Evolutionary conservation across 257 asterid species (phyloP).

Genomic region (Solanum lignicaule): DNA sequence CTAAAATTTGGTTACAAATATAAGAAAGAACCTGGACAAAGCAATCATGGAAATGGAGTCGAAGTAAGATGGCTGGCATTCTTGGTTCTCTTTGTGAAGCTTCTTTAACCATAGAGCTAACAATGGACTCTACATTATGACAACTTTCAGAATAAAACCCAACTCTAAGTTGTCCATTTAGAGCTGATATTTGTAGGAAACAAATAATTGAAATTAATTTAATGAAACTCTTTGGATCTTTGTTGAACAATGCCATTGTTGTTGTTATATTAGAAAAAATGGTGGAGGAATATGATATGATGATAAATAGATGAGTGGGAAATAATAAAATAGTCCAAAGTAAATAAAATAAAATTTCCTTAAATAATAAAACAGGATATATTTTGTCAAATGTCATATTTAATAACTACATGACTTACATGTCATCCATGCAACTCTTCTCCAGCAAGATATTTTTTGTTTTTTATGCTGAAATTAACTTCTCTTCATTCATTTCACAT

Average conservation of each 20-base stretch:
- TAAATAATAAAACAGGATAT: background rate
- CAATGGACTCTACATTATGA: constrained; percentile 28
- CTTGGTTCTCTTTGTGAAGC: constrained; percentile 10
- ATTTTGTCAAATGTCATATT: background rate
- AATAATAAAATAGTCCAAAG: background rate
- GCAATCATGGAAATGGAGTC: constrained; percentile 43
- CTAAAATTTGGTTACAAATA: background rate
- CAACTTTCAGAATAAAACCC: constrained; percentile 39
- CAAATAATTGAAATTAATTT: constrained; percentile 2
- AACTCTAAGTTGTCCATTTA: constrained; percentile 18
- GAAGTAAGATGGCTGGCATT: constrained; percentile 19
- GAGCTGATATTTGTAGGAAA: background rate
- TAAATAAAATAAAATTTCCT: background rate
- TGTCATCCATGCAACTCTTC: constrained; percentile 1
- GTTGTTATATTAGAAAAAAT: background rate
- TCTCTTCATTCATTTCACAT: background rate
- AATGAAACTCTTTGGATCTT: background rate
- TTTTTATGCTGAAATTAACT: background rate
- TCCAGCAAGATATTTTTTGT: background rate
- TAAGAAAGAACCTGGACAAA: constrained; percentile 23
- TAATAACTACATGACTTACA: background rate
- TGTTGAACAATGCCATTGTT: background rate
- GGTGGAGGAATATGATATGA: background rate
- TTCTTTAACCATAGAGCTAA: constrained; percentile 18
- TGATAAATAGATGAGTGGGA: background rate